These are phyloP conservation scores for Lactarius quietus DNA, from an alignment of 768 basidiomycete genomes.

Conservation along the genomic window DNA sequence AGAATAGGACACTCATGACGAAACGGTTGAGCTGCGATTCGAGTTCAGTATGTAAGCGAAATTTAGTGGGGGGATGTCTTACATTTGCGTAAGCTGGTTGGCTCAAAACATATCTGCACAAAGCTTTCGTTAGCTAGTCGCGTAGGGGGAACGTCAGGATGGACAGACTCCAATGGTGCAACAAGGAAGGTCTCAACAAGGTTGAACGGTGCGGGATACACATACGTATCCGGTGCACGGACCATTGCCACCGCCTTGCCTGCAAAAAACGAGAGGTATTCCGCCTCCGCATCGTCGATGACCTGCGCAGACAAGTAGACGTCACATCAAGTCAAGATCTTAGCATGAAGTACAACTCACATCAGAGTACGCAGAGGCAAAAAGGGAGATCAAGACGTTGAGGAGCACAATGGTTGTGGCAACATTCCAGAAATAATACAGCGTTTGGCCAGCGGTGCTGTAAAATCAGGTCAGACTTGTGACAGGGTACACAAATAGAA, in stretches of 20 bases:
- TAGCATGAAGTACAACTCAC: slow-evolving; percentile 40
- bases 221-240: slow-evolving; percentile 75
- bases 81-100: slow-evolving; percentile 54
- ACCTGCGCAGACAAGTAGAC: slow-evolving; percentile 45
- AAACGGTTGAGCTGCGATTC: slow-evolving; percentile 60
- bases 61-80: background rate
- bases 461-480: background rate
- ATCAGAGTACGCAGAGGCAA: slow-evolving; percentile 88
- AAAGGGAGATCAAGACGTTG: slow-evolving; percentile 94
- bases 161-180: slow-evolving; percentile 79
- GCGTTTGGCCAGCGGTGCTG: slow-evolving; percentile 55
- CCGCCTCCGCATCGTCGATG: slow-evolving; percentile 79
- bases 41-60: slow-evolving; percentile 17
- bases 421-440: slow-evolving; percentile 89
- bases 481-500: background rate
- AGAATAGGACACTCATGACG: slow-evolving; percentile 80
- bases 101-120: slow-evolving; percentile 9
- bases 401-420: slow-evolving; percentile 79
- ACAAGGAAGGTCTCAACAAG: slow-evolving; percentile 76
- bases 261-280: slow-evolving; percentile 90
- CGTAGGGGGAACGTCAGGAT: background rate
- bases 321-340: background rate
- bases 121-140: background rate
- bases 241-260: slow-evolving; percentile 83
- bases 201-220: slow-evolving; percentile 93